phyloP scores from a whole-genome alignment of 805 yeast genomes.

The Wickerhamomyces queroliae region DNA sequence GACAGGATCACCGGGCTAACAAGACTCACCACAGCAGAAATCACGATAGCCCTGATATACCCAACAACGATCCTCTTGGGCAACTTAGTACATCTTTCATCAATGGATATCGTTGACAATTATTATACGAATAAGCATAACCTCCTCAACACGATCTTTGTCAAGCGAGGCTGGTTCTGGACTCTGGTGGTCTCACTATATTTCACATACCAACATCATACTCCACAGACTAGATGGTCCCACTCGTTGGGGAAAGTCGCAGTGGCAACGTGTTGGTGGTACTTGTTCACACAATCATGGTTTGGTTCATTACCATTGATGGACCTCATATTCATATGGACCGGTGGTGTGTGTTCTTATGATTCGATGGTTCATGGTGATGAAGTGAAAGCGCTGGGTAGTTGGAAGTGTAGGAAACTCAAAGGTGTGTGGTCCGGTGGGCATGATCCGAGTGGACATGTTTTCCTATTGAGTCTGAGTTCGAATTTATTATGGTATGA shows the following conservation, averaged over 20 bases:
- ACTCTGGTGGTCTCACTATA: constrained; percentile 44
- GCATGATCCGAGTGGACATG: constrained; percentile 95
- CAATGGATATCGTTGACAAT: constrained; percentile 6
- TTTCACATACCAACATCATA: constrained; percentile 14
- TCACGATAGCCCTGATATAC: constrained; percentile 17
- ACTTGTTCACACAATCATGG: constrained; percentile 84
- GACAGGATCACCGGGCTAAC: not conserved
- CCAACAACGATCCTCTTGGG: constrained; percentile 45
- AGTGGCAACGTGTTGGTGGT: constrained; percentile 68
- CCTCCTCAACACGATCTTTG: constrained; percentile 66
- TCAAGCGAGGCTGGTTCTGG: constrained; percentile 94
- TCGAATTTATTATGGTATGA: constrained; percentile 65
- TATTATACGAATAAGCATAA: constrained; percentile 54
- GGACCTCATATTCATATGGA: constrained; percentile 73
- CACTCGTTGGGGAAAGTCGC: constrained; percentile 8
- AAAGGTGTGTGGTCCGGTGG: constrained; percentile 81
- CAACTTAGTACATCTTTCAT: constrained; percentile 36
- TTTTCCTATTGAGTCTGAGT: constrained; percentile 67
- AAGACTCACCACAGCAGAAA: not conserved
- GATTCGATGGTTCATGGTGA: constrained; percentile 1
- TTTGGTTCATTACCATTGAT: constrained; percentile 78
- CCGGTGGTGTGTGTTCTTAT: constrained; percentile 75
- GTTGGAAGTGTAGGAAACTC: constrained; percentile 40
- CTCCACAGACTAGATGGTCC: constrained; percentile 3
- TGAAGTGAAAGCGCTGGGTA: constrained; percentile 12